Conservation (phyloP, 768 basidiomycete species). For the Rhizopogon roseolus region DNA sequence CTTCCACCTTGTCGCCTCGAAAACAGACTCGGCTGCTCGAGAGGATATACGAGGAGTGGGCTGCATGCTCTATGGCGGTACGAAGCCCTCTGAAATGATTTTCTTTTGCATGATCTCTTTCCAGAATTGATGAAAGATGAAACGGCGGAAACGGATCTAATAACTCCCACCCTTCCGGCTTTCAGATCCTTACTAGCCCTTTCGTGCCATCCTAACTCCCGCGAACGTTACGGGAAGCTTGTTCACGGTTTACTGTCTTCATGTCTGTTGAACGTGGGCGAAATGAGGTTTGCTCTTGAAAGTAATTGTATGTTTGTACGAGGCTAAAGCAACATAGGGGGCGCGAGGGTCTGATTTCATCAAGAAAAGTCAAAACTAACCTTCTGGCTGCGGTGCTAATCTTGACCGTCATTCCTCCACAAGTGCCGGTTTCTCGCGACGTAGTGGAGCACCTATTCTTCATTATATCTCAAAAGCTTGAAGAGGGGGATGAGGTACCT, state of each 20-base stretch:
- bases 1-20: slow-evolving; percentile 53
- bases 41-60: slow-evolving; percentile 81
- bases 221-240: slow-evolving; percentile 52
- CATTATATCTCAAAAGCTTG: slow-evolving; percentile 75
- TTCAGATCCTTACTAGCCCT: slow-evolving; percentile 71
- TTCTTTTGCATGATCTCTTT: slow-evolving; percentile 7
- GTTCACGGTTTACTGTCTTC: slow-evolving; percentile 82
- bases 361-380: slow-evolving; percentile 87
- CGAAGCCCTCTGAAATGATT: not conserved
- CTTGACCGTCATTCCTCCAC: slow-evolving; percentile 70
- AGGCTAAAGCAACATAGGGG: slow-evolving; percentile 45
- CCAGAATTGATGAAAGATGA: slow-evolving; percentile 86
- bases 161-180: slow-evolving; percentile 73
- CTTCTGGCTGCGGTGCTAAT: slow-evolving; percentile 82
- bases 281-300: slow-evolving; percentile 67
- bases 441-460: slow-evolving; percentile 84
- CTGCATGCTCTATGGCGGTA: slow-evolving; percentile 76
- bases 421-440: slow-evolving; percentile 62
- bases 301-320: not conserved
- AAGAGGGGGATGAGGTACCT: slow-evolving; percentile 62
- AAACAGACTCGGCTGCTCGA: slow-evolving; percentile 48
- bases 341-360: slow-evolving; percentile 69
- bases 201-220: slow-evolving; percentile 33
- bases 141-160: slow-evolving; percentile 69
- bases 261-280: slow-evolving; percentile 83